Conservation (phyloP, 441 rosid species). For the Adansonia grandidieri region DNA sequence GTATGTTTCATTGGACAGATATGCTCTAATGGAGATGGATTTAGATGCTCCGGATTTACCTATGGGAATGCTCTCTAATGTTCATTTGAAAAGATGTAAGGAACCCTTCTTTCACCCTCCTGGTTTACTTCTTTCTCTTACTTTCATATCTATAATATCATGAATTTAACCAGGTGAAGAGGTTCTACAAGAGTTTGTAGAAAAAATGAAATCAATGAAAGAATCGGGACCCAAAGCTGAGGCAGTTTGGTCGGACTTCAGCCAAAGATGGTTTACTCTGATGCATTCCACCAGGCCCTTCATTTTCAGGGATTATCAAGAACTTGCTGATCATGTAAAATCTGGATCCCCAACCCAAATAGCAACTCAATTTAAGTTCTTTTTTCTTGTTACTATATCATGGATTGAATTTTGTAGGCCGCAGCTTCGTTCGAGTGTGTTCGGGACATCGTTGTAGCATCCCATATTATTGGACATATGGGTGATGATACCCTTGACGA, state of each 20-base stretch:
- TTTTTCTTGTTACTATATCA: background rate
- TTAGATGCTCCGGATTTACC: constrained; percentile 73
- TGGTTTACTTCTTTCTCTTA: background rate
- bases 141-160: background rate
- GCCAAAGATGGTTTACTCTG: constrained; percentile 76
- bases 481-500: constrained; percentile 70
- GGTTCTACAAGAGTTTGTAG: constrained; percentile 56
- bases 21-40: constrained; percentile 76
- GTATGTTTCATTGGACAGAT: constrained; percentile 36
- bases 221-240: constrained; percentile 59
- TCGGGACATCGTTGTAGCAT: constrained; percentile 67
- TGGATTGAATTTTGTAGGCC: constrained; percentile 42
- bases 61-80: constrained; percentile 63
- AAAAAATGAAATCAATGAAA: constrained; percentile 51
- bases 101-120: background rate
- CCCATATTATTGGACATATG: constrained; percentile 73
- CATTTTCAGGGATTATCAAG: constrained; percentile 63
- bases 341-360: background rate
- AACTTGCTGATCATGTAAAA: constrained; percentile 76
- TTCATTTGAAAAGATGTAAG: constrained; percentile 71
- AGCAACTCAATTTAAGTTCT: background rate
- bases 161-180: constrained; percentile 57
- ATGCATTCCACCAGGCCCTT: constrained; percentile 70
- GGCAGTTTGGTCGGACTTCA: constrained; percentile 73
- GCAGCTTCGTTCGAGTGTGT: constrained; percentile 67